These are phyloP conservation scores for Neonectria coccinea DNA, from an alignment of 2,329 filamentous ascomycete genomes.

Conservation along the genomic window DNA sequence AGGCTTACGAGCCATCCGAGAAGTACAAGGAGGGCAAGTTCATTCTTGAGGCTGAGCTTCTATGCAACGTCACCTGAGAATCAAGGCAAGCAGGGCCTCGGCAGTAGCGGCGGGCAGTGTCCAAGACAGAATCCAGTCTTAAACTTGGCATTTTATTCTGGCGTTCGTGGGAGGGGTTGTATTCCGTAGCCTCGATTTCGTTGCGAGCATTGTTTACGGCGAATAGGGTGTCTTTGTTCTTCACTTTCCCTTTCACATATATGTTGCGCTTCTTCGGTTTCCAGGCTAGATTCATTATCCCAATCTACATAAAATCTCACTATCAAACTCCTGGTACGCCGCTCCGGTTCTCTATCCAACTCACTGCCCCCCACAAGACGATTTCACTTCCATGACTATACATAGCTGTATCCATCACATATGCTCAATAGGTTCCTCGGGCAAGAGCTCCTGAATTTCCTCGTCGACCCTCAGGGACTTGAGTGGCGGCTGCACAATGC, in stretches of 20 bases:
- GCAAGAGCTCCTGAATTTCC: conserved; percentile 74
- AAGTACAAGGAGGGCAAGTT: conserved; percentile 99
- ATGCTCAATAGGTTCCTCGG: conserved; percentile 88
- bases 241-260: conserved; percentile 11
- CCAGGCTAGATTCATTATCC: conserved; percentile 14
- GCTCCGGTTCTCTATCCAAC: conserved; percentile 1
- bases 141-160: conserved; percentile 21
- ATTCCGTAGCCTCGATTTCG: conserved; percentile 15
- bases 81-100: neutral
- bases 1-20: conserved; percentile 90
- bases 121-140: neutral
- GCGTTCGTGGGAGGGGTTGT: conserved; percentile 34
- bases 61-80: conserved; percentile 78
- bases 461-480: conserved; percentile 70
- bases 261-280: conserved; percentile 10
- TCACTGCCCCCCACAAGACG: neutral
- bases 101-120: neutral
- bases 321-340: conserved; percentile 25
- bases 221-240: conserved; percentile 14
- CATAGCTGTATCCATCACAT: conserved; percentile 33
- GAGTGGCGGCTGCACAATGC: conserved; percentile 86
- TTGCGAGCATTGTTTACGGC: conserved; percentile 32
- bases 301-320: conserved; percentile 9
- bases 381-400: neutral
- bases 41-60: conserved; percentile 91